These are phyloP conservation scores for Canavalia gladiata DNA, from an alignment of 306 rosid genomes.

Conservation along the genomic window DNA sequence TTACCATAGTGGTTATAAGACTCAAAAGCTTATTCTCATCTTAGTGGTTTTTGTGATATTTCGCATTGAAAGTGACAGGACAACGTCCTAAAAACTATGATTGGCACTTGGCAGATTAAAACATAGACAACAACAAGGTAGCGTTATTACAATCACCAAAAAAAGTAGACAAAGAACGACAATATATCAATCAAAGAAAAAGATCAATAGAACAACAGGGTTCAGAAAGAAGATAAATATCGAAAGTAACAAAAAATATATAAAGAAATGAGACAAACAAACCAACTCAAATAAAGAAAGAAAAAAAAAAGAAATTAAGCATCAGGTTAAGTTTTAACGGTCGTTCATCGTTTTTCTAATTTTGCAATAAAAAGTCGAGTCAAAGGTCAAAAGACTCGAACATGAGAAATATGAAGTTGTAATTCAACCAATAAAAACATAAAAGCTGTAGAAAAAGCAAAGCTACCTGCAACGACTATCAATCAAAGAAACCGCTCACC, in stretches of 20 bases:
- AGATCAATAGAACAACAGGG: not conserved
- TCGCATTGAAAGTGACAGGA: not conserved
- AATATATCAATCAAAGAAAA: not conserved
- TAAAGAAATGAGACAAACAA: not conserved
- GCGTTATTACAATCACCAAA: too few species aligned
- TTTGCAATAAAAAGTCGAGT: conserved; percentile 9
- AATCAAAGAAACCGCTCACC: conserved; percentile 44
- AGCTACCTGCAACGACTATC: conserved; percentile 38
- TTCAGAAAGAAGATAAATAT: not conserved
- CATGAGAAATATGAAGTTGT: not conserved
- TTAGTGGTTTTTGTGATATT: not conserved
- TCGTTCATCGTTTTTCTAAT: not conserved
- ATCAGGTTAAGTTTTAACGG: not conserved
- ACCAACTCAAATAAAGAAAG: too few species aligned
- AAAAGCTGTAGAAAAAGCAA: conserved; percentile 12
- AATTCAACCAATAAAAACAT: conserved; percentile 13
- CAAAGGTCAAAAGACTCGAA: conserved; percentile 26
- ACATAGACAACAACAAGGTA: not conserved
- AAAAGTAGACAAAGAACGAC: not conserved
- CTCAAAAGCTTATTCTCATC: too few species aligned
- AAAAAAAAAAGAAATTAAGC: not conserved
- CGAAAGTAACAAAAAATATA: not conserved
- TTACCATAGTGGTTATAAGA: too few species aligned
- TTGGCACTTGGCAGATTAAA: not conserved
- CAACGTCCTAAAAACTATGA: not conserved